Evolutionary conservation across 2,329 filamentous ascomycete genomes (phyloP).

Genomic region (Waltergamsia citrina): DNA sequence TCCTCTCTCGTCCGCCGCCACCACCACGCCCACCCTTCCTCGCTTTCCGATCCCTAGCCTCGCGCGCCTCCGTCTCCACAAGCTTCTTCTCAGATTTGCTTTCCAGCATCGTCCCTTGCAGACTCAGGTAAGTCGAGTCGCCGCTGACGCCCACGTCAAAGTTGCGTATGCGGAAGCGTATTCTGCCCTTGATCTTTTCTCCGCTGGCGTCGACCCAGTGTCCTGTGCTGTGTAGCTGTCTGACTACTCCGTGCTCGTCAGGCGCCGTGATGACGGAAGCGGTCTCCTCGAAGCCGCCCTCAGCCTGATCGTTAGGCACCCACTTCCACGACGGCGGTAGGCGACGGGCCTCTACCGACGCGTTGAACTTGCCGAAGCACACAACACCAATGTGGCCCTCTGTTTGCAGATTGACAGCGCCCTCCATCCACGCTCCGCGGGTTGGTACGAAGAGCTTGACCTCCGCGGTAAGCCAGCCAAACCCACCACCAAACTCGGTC

Average conservation of each 20-base stretch:
- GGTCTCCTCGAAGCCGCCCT: slow-evolving; percentile 28
- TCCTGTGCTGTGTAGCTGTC: slow-evolving; percentile 47
- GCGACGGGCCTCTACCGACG: slow-evolving; percentile 68
- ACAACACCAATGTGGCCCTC: slow-evolving; percentile 84
- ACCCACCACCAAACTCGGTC: slow-evolving; percentile 80
- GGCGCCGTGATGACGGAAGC: slow-evolving; percentile 26
- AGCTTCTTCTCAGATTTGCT: slow-evolving; percentile 55
- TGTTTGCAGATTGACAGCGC: slow-evolving; percentile 75
- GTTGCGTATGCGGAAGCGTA: slow-evolving; percentile 74
- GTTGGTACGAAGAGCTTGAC: slow-evolving; percentile 75
- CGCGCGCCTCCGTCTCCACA: slow-evolving; percentile 32
- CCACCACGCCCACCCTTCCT: slow-evolving; percentile 21
- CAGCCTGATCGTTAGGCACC: slow-evolving; percentile 46
- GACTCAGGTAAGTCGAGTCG: slow-evolving; percentile 70
- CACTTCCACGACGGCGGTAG: slow-evolving; percentile 76
- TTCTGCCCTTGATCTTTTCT: slow-evolving; percentile 56
- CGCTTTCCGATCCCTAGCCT: slow-evolving; percentile 22
- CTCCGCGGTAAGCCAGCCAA: slow-evolving; percentile 81
- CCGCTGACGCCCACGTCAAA: slow-evolving; percentile 72
- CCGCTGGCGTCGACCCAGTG: slow-evolving; percentile 70
- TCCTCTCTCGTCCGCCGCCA: slow-evolving; percentile 18
- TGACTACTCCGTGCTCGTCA: slow-evolving; percentile 42
- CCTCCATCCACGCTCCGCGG: slow-evolving; percentile 66
- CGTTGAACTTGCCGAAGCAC: slow-evolving; percentile 87
- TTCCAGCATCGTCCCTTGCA: slow-evolving; percentile 79